Base-by-base conservation (phyloP, 768 basidiomycete genomes). In the Tylopilus rubrobrunneus region DNA sequence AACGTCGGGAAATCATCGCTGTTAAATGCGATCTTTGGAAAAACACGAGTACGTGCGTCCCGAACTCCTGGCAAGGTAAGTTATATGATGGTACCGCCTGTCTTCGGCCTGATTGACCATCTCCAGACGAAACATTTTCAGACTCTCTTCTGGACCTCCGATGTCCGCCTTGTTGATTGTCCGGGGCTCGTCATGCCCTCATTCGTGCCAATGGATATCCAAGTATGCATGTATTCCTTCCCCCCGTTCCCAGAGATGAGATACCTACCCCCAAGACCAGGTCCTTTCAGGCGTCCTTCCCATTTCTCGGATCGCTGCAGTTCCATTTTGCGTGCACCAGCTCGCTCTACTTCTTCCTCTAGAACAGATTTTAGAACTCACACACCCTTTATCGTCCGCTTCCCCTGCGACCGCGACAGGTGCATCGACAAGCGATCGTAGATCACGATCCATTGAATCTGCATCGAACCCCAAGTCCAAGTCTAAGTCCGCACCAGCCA, bases 1-100 rank as follows among this genome's bases (percentile, higher is more conserved):
- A 98, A 98, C 67, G 93, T 96, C 39, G 96, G 96, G 10, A 98
- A 98, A 69, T 93, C 91, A 1, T 92, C 90, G 0, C 73, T 97
- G 5, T 71, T 98, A 49, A 98, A 98, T 66, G 94, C 95, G 5
- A 74, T 98, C 19, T 91, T 98, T 64, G 93, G 90, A 28, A 71
- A 74, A 21, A 79, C 76, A 45, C 86, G 81, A 67, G 94, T 97
- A 5, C 80, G 83, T 56, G 89, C 92, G 12, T 92, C 89, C 1
- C 83, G 84, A 53, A 93, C 89, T 0, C 91, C 92, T 1, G 92
- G 92, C 48, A 95, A 94, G 78, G 89, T 87, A 25, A 25, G 25
- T 25, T 25, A 41, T 47, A 61, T 47, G 19, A 49, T 29, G 2
- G 40, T 40, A 29, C 25, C 19, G 19, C 31, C 25, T 41, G 27